Conservation (phyloP, 2,329 filamentous ascomycete species). For the Colletotrichum sansevieriae region DNA sequence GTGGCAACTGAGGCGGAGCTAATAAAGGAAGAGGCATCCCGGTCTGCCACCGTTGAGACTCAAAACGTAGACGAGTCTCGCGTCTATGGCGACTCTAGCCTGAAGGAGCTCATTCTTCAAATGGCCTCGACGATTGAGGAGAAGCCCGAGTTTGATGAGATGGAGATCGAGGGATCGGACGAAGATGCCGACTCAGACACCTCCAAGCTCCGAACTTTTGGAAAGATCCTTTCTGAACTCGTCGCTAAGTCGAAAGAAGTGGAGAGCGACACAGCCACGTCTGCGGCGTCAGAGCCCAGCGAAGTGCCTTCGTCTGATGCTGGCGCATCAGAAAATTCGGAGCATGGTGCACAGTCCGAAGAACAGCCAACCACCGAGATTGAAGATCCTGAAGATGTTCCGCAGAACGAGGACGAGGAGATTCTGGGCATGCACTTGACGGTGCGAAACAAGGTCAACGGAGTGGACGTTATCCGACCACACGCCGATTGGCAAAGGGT, state of each 20-base stretch:
- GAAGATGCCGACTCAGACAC: conserved; percentile 47
- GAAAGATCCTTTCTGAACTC: conserved; percentile 64
- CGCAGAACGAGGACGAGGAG: conserved; percentile 46
- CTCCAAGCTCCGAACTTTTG: conserved; percentile 62
- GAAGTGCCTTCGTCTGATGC: not conserved
- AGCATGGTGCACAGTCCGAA: not conserved
- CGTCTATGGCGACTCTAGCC: conserved; percentile 39
- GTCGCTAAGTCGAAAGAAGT: conserved; percentile 48
- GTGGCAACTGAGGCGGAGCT: conserved; percentile 5
- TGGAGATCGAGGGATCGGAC: conserved; percentile 39
- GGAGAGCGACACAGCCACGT: not conserved
- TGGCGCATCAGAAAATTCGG: too few relatives aligned
- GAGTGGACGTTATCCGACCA: conserved; percentile 72
- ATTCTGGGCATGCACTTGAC: conserved; percentile 80
- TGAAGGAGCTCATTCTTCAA: conserved; percentile 66
- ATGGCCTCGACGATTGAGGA: conserved; percentile 62
- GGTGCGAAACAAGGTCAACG: conserved; percentile 80
- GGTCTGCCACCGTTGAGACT: not conserved
- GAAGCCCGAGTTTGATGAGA: conserved; percentile 43
- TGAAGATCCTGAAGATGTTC: too few relatives aligned
- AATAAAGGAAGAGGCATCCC: conserved; percentile 2
- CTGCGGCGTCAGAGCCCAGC: not conserved
- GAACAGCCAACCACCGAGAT: conserved; percentile 5
- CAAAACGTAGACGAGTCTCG: conserved; percentile 9
- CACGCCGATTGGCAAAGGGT: conserved; percentile 51